Evolutionary conservation across 164 flowering plant species (phyloP), one percentile per base, ranked within the genome.

Genomic region (Vitis riparia): DNA sequence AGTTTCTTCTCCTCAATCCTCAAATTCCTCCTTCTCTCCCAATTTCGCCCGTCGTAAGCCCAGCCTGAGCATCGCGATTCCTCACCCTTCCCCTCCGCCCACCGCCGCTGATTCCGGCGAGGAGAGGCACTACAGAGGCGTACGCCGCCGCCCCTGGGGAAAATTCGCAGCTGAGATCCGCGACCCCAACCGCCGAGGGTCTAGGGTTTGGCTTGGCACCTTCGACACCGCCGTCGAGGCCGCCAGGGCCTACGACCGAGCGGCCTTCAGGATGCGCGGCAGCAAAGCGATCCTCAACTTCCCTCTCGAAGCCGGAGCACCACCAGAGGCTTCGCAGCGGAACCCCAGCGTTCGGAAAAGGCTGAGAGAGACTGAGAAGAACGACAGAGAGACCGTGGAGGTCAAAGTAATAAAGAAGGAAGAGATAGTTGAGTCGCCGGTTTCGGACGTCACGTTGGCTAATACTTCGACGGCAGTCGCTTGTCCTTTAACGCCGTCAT

Each of bases 121-220:
- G 0, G 16, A 57, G 9, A 67, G n/a, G 72, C 82, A 76, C 29
- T 79, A 72, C 67, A 62, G 82, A 30, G 82, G 82, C 0, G 82
- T 79, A 7, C 51, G 79, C 37, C 51, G 79, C 2, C 63, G 82
- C 16, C 82, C 82, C 3, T 77, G 80, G 80, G 80, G 80, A 3
- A 77, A 73, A 48, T 77, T n/a, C 29, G 77, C 77, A 10, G 82
- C 79, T 10, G 82, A 79, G 65, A 79, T 79, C 11, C 73, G 82
- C 9, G 82, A 79, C 49, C 82, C 82, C 3, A 72, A 55, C 56
- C 55, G 52, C n/a, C 69, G 68, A 58, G 82, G 82, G 0, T 30
- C 72, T 8, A 59, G 82, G 55, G 77, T 76, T 11, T 79, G 82
- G 82, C 64, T 79, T 0, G 82, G 82, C 11, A 79, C 82, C 0